A percentile compares a stretch with the other conserved stretches of the same genome.
Evolutionary conservation across 306 rosid genomes (phyloP).

Genomic region (Begonia masoniana): DNA sequence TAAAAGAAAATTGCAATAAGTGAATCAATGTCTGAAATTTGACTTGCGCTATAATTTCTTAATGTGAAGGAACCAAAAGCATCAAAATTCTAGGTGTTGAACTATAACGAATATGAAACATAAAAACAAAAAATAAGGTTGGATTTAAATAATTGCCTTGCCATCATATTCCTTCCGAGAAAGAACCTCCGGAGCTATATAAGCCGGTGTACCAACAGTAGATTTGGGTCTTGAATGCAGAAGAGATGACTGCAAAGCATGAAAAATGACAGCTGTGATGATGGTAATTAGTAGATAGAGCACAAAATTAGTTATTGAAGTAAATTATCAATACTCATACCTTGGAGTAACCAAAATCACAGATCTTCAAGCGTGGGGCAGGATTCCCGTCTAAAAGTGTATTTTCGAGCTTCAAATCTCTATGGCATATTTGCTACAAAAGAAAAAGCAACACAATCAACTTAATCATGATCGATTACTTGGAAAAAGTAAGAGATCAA

Average conservation of each 20-base stretch:
- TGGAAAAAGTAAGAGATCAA: not conserved
- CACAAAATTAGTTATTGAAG: not conserved
- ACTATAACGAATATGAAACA: too few species aligned
- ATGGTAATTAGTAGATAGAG: not conserved
- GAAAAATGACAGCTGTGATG: not conserved
- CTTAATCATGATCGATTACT: too few species aligned
- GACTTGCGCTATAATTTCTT: too few species aligned
- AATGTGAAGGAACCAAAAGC: too few species aligned
- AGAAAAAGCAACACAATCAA: not conserved
- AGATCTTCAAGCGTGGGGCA: not conserved
- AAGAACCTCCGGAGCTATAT: not conserved
- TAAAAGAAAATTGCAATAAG: too few species aligned
- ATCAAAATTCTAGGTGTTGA: too few species aligned
- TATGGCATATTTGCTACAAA: not conserved
- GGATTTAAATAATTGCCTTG: not conserved
- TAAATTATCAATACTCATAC: not conserved
- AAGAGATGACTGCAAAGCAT: not conserved
- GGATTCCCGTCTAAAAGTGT: not conserved
- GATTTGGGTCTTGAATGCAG: conserved; percentile 2
- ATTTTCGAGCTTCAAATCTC: conserved; percentile 1
- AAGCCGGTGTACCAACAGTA: not conserved
- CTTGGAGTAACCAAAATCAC: not conserved
- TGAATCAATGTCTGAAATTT: too few species aligned
- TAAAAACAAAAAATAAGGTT: too few species aligned
- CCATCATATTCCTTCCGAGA: not conserved